These are phyloP conservation scores for Nicotiana obtusifolia DNA, from an alignment of 257 asterid genomes.

Conservation along the genomic window DNA sequence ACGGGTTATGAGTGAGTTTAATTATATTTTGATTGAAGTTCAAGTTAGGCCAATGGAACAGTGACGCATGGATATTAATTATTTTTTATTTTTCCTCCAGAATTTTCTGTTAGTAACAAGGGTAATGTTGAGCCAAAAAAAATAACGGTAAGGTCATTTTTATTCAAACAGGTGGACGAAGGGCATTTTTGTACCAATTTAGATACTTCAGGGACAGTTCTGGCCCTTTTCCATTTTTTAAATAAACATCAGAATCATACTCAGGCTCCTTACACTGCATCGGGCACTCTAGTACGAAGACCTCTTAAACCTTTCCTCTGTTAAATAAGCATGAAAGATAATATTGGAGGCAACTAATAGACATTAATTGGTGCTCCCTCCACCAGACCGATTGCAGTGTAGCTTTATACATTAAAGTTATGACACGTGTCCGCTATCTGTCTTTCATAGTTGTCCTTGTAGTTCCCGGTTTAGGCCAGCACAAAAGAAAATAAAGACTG, in stretches of 20 bases:
- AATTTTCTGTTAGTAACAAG: no score
- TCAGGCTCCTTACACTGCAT: neutral
- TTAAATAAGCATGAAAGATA: neutral
- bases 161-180: no score
- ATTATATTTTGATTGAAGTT: no score
- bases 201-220: no score
- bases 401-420: neutral
- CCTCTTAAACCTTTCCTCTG: neutral
- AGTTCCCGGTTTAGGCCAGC: neutral
- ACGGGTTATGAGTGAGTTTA: no score
- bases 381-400: neutral
- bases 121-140: no score
- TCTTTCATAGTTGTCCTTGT: neutral
- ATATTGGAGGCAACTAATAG: neutral
- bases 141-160: no score
- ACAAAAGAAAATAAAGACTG: neutral
- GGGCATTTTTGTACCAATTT: no score
- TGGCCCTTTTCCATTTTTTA: no score
- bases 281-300: neutral
- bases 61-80: no score
- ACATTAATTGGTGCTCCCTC: neutral
- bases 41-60: no score
- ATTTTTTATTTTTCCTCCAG: no score
- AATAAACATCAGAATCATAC: constrained; percentile 2
- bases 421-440: neutral